Evolutionary conservation across 352 stramenopile species (phyloP), one percentile per base, ranked within the genome.

Genomic region (Globisporangium irregulare): DNA sequence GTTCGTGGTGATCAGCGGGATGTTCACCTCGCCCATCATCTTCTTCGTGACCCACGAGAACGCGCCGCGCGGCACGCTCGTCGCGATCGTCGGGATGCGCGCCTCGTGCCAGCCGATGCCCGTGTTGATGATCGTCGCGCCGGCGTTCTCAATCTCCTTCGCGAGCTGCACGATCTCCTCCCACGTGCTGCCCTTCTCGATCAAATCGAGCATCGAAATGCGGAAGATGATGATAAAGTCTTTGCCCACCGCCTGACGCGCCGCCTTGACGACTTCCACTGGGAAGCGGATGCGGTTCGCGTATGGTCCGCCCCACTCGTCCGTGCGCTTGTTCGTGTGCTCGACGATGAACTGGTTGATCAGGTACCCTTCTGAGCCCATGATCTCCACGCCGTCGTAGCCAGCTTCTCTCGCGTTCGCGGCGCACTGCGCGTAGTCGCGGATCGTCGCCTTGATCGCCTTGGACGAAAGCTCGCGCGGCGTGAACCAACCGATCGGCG

Each of bases 151-250:
- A 59, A 99, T 90, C 25, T 80, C 71, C 69, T 97, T 83, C 8
- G 97, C 96, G 51, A 99, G 82, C 57, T 83, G 67, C 18, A 98
- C 88, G 59, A 98, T 94, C 68, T 98, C 92, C 32, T 90, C 84
- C 82, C 84, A 94, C 38, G 87, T 77, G 41, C 78, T 89, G 51
- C 84, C 84, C 9, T 97, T 93, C 88, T 98, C 87, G 0, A 99
- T 90, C 38, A 99, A 75, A 82, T 99, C 97, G 43, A 99, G 82
- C 88, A 99, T 98, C 29, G 87, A 97, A 41, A 99, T 76, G 7
- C 96, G 87, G 79, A 98, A 99, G 71, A 99, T 98, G 70, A 99
- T 97, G 65, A 99, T 98, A 68, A 99, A 99, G 71, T 98, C 93
- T 20, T 84, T 68, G 12, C 94, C 94, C 22, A 97, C 89, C 6